Base-by-base conservation (phyloP, 2,329 filamentous ascomycete genomes). In the Trichothecium sympodiale region DNA sequence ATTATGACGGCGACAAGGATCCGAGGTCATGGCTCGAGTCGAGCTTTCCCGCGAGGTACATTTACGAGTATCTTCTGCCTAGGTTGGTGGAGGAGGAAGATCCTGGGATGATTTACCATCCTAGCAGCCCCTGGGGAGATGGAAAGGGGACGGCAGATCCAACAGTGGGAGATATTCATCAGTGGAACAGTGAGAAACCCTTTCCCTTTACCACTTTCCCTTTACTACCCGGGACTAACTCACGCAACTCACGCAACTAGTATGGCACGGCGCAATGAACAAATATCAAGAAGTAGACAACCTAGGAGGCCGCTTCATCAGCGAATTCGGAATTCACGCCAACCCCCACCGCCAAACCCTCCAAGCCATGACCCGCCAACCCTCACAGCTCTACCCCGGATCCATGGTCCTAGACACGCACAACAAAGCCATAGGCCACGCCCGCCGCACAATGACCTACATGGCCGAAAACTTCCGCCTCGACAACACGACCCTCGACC, bases 351-450 rank as follows among this genome's bases (percentile, higher is more conserved):
- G 84, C 44, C 65, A 75, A 33, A 88, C 83, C 0, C 77, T 83
- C 42, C 69, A 74, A 33, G 57, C 67, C 31, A 85, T 77, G 54
- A 71, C 85, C 43, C 74, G 66, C 5, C 46, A 57, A 8, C 52
- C 53, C 20, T 53, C 61, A 34, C 69, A 80, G 37, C 62, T 70
- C 15, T 63, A 68, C 20, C 75, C 82, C 1, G 80, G 84, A 43
- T 84, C 79, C 7, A 76, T 79, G 41, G 78, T 79, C 41, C 65
- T 87, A 31, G 82, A 87, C 49, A 86, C 84, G 50, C 83, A 87
- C 59, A 89, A 89, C 59, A 89, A 89, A 56, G 83, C 81, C 7
- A 77, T 78, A 44, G 82, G 83, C 1, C 81, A 87, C 48, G 81
- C 87, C 53, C 68, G 82, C 26, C 68, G 82, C 28, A 75, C 88